Percentiles rank a stretch among this genome's conserved stretches.
Evolutionary conservation across 805 yeast species (phyloP).

Genomic region (Candida ipomoeae): DNA sequence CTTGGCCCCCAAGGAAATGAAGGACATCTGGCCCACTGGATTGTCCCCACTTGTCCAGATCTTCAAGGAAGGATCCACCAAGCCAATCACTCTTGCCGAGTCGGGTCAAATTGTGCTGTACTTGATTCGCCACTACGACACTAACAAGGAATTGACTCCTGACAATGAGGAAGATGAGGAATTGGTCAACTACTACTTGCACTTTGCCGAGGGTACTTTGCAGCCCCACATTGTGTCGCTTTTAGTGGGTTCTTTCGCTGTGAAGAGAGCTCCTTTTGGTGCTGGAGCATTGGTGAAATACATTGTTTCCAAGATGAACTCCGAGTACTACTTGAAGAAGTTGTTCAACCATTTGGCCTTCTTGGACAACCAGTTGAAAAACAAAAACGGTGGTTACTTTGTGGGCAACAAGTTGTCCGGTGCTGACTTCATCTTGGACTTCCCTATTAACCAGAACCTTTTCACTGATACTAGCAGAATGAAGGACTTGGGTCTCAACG

Average conservation of each 20-base stretch:
- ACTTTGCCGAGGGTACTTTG: constrained; percentile 25
- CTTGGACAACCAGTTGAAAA: constrained; percentile 27
- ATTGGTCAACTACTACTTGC: constrained; percentile 22
- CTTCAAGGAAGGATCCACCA: constrained; percentile 9
- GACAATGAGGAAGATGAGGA: constrained; percentile 29
- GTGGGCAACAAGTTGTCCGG: constrained; percentile 36
- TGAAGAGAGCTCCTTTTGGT: constrained; percentile 26
- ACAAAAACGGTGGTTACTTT: constrained; percentile 32
- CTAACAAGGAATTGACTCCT: constrained; percentile 35
- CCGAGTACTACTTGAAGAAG: constrained; percentile 25
- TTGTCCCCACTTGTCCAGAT: constrained; percentile 29
- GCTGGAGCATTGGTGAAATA: constrained; percentile 19
- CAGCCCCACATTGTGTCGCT: constrained; percentile 22
- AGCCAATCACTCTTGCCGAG: constrained; percentile 44
- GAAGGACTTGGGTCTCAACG: constrained; percentile 7
- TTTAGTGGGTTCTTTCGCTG: constrained; percentile 25
- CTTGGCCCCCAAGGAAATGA: constrained; percentile 34
- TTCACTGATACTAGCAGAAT: constrained; percentile 10
- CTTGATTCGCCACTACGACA: constrained; percentile 48
- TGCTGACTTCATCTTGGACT: constrained; percentile 37
- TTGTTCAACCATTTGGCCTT: constrained; percentile 21
- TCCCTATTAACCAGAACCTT: constrained; percentile 26
- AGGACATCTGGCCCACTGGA: constrained; percentile 34
- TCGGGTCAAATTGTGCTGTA: constrained; percentile 56
- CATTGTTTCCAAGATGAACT: constrained; percentile 23